A percentile compares a stretch with the other conserved stretches of the same genome.
Evolutionary conservation across 1,284 basidiomycete genomes (phyloP).

Genomic region (Erythrobasidium hasegawianum): DNA sequence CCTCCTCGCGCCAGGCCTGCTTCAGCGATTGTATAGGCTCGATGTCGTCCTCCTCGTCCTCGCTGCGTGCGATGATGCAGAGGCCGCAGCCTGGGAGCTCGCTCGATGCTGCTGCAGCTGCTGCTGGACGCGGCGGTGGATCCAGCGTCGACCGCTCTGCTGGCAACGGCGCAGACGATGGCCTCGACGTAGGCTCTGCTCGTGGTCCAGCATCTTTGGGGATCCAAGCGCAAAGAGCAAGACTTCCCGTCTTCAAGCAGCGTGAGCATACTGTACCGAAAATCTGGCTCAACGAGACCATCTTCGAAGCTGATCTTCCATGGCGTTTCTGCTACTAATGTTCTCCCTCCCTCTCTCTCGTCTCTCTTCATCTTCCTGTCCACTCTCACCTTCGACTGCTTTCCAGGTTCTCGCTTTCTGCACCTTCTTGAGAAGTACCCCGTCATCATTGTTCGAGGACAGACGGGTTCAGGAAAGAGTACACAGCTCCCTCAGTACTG

Average conservation of each 20-base stretch:
- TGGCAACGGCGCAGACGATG: constrained; percentile 38
- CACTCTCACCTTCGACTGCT: constrained; percentile 60
- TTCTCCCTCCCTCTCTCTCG: not conserved
- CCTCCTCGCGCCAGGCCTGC: too few species aligned
- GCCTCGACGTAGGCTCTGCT: constrained; percentile 63
- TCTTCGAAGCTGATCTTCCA: not conserved
- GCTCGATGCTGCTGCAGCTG: too few species aligned
- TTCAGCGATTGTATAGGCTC: too few species aligned
- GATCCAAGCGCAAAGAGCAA: constrained; percentile 69
- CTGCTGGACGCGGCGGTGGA: not conserved
- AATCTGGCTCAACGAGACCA: constrained; percentile 28
- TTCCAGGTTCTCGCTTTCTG: constrained; percentile 69
- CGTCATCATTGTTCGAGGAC: constrained; percentile 83
- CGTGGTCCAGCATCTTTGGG: constrained; percentile 56
- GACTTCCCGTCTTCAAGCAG: constrained; percentile 83
- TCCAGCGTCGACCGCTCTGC: constrained; percentile 3
- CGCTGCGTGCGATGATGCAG: too few species aligned
- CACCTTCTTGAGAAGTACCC: constrained; percentile 78
- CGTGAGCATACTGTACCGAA: constrained; percentile 56
- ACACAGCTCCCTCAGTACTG: constrained; percentile 95
- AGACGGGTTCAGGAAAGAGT: constrained; percentile 96
- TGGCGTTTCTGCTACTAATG: not conserved
- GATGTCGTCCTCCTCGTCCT: too few species aligned
- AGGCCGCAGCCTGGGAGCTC: too few species aligned
- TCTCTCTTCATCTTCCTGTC: constrained; percentile 58